These are phyloP conservation scores for Panaeolus cyanescens DNA, from an alignment of 768 basidiomycete genomes.

Conservation along the genomic window DNA sequence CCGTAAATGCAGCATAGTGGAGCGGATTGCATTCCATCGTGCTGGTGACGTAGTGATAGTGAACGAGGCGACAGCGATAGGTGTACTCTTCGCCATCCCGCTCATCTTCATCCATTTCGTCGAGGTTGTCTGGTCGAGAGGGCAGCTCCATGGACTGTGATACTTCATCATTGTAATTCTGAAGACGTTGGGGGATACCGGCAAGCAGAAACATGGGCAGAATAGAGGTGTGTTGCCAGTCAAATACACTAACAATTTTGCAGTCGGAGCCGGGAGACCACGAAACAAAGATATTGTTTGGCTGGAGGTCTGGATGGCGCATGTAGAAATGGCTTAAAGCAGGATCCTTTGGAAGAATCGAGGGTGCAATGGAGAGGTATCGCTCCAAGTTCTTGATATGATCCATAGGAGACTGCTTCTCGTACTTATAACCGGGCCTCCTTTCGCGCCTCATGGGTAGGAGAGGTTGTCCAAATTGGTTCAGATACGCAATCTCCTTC, in stretches of 20 bases:
- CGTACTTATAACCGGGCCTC: constrained; percentile 46
- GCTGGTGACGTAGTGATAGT: constrained; percentile 48
- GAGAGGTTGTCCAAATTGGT: constrained; percentile 48
- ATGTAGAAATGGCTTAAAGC: constrained; percentile 45
- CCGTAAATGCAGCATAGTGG: constrained; percentile 41
- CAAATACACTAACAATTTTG: constrained; percentile 44
- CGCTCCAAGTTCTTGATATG: constrained; percentile 51
- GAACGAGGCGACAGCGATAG: constrained; percentile 48
- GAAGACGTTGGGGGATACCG: constrained; percentile 41
- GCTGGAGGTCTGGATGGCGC: constrained; percentile 55
- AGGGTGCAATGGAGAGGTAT: constrained; percentile 50
- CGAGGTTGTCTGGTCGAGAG: constrained; percentile 42
- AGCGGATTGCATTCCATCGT: constrained; percentile 46
- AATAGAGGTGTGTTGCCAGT: constrained; percentile 61
- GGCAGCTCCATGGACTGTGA: constrained; percentile 41
- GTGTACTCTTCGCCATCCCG: constrained; percentile 30
- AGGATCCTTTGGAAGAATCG: constrained; percentile 42
- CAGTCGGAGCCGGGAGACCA: constrained; percentile 42
- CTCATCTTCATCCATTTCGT: constrained; percentile 41
- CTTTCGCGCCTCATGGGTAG: constrained; percentile 42
- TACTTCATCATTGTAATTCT: constrained; percentile 47
- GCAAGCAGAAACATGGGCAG: constrained; percentile 53
- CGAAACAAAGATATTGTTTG: constrained; percentile 49
- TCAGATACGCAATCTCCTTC: constrained; percentile 54
- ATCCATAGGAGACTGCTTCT: constrained; percentile 41